A percentile compares a stretch with the other conserved stretches of the same genome.
phyloP scores from a whole-genome alignment of 768 basidiomycete species.

The Lyophyllum semitale region DNA sequence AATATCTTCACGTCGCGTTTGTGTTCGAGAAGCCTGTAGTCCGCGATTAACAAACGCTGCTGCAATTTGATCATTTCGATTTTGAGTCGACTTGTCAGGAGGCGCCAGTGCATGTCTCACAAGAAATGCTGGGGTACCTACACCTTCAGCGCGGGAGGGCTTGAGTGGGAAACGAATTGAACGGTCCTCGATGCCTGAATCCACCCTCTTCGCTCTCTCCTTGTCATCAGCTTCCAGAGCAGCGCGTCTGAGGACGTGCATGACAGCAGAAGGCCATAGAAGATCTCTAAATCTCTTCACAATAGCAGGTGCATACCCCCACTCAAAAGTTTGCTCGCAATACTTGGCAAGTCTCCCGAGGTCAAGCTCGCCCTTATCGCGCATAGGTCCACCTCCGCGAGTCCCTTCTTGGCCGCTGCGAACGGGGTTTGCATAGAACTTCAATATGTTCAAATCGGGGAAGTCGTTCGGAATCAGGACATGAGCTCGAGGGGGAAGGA shows the following conservation, averaged over 20 bases:
- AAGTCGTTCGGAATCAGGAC: constrained; percentile 47
- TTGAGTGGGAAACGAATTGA: constrained; percentile 19
- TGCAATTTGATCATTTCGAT: constrained; percentile 20
- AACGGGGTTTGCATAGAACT: constrained; percentile 49
- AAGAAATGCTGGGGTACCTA: constrained; percentile 22
- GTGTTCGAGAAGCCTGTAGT: constrained; percentile 14
- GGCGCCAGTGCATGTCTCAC: constrained; percentile 23
- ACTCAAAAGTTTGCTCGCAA: constrained; percentile 70
- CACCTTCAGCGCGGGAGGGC: constrained; percentile 12
- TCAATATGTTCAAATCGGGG: constrained; percentile 55
- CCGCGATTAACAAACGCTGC: constrained; percentile 29
- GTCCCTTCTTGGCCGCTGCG: constrained; percentile 7
- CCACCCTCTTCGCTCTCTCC: constrained; percentile 23
- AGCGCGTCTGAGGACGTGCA: constrained; percentile 55
- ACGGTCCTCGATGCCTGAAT: constrained; percentile 14
- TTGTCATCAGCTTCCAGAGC: constrained; percentile 44
- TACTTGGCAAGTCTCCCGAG: constrained; percentile 54
- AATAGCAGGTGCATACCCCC: constrained; percentile 66
- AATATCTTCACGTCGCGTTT: constrained; percentile 26
- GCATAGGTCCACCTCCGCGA: constrained; percentile 33
- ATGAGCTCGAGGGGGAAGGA: constrained; percentile 37
- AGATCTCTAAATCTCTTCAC: constrained; percentile 66
- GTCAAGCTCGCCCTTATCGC: constrained; percentile 43
- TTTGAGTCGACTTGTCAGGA: not conserved
- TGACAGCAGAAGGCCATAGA: constrained; percentile 62